A percentile compares a stretch with the other conserved stretches of the same genome.
Evolutionary conservation across 1,284 basidiomycete genomes (phyloP).

Genomic region (Stygiomarasmius scandens): DNA sequence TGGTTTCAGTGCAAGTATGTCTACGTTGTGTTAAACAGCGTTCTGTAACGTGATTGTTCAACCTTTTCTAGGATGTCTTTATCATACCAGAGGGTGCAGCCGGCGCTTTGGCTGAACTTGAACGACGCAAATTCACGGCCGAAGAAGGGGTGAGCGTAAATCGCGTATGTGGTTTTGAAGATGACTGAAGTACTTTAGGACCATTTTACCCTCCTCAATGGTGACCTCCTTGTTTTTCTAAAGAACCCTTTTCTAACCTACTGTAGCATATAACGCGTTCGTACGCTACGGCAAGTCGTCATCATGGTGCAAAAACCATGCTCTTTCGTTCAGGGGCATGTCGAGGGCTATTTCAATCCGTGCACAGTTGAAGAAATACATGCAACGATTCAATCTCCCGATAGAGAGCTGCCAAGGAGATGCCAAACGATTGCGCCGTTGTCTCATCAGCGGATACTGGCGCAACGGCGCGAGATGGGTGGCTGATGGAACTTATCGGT

Average conservation of each 20-base stretch:
- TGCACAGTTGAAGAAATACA: constrained; percentile 89
- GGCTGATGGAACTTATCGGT: constrained; percentile 88
- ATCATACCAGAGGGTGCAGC: constrained; percentile 83
- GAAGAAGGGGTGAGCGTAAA: constrained; percentile 82
- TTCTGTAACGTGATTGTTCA: too few species aligned
- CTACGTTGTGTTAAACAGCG: neutral
- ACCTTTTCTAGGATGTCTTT: constrained; percentile 73
- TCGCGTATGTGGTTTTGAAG: neutral
- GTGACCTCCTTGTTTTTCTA: constrained; percentile 40
- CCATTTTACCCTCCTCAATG: constrained; percentile 89
- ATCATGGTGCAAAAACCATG: constrained; percentile 91
- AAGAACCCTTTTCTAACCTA: constrained; percentile 4
- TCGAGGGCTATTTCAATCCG: constrained; percentile 92
- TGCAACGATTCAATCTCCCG: constrained; percentile 83
- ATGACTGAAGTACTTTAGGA: constrained; percentile 55
- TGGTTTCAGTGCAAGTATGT: constrained; percentile 85
- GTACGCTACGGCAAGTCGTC: constrained; percentile 79
- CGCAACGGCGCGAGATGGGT: constrained; percentile 89
- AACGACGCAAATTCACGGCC: constrained; percentile 92
- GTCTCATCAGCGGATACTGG: constrained; percentile 93
- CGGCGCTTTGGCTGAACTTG: constrained; percentile 85
- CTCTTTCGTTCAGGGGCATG: constrained; percentile 90
- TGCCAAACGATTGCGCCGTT: constrained; percentile 75
- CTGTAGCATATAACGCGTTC: constrained; percentile 89
- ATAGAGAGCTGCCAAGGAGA: constrained; percentile 86